A percentile compares a stretch with the other conserved stretches of the same genome.
Conservation (phyloP, 495 filamentous ascomycete species). For the Lentithecium fluviatile region DNA sequence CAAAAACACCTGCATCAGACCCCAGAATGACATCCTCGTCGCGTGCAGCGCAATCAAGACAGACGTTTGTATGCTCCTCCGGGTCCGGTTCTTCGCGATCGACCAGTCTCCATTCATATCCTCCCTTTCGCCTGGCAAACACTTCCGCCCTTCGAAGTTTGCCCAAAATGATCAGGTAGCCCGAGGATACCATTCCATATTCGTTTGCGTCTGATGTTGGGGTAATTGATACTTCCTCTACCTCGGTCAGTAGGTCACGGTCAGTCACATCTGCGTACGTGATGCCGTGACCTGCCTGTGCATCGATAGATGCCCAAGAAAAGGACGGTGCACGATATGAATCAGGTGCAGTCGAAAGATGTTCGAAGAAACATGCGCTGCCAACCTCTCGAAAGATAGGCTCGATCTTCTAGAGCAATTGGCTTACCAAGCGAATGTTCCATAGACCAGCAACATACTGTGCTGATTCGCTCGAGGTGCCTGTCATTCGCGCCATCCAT, state of each 20-base stretch:
- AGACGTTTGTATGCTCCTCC: too few species aligned
- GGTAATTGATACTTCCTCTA: background rate
- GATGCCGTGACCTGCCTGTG: conserved; percentile 2
- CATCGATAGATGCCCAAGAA: conserved; percentile 9
- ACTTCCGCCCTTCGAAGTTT: too few species aligned
- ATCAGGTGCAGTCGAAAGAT: background rate
- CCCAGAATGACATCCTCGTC: too few species aligned
- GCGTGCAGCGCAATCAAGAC: too few species aligned
- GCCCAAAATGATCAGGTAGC: background rate
- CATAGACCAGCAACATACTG: conserved; percentile 7
- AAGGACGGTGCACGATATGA: conserved; percentile 4
- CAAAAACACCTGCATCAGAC: too few species aligned
- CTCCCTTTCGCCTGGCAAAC: too few species aligned
- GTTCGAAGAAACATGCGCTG: background rate
- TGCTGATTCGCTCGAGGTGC: background rate
- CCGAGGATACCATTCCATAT: conserved; percentile 2
- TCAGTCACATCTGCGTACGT: conserved; percentile 5
- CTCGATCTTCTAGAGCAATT: conserved; percentile 9
- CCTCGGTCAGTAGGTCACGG: conserved; percentile 5
- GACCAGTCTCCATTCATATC: too few species aligned
- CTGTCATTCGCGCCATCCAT: conserved; percentile 5
- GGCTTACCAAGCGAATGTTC: background rate
- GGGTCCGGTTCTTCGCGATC: too few species aligned
- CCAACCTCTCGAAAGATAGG: background rate
- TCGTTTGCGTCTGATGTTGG: background rate